A percentile compares a stretch with the other conserved stretches of the same genome.
These are phyloP conservation scores for Aureobasidium namibiae DNA, from an alignment of 2,329 filamentous ascomycete species.

Conservation along the genomic window DNA sequence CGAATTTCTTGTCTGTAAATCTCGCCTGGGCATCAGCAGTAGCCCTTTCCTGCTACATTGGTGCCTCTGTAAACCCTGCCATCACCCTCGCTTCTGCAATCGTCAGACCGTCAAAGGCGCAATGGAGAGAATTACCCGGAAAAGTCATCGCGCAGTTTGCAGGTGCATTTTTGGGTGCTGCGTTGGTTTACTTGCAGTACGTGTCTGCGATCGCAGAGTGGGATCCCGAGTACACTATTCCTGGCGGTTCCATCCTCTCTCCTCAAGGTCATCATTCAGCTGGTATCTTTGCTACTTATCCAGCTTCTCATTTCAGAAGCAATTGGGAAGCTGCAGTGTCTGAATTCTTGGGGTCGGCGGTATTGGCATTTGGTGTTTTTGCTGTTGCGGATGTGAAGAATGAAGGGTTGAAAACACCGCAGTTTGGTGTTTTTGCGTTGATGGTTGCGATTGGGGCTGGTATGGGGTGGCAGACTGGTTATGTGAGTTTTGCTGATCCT, in stretches of 20 bases:
- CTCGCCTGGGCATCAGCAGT: constrained; percentile 8
- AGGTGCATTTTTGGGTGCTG: constrained; percentile 5
- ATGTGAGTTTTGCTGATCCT: too few species aligned
- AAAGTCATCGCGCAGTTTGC: neutral
- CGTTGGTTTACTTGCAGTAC: constrained; percentile 1
- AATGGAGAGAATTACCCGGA: neutral
- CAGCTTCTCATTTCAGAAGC: neutral
- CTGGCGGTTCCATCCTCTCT: neutral
- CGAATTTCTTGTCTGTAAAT: constrained; percentile 1
- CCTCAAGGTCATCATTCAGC: constrained; percentile 7
- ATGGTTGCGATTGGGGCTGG: constrained; percentile 9
- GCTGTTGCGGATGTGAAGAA: neutral
- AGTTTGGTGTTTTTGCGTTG: neutral
- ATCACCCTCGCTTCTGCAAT: constrained; percentile 3
- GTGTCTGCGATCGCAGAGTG: neutral
- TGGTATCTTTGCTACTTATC: constrained; percentile 12
- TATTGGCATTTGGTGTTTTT: neutral
- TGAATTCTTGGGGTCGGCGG: neutral
- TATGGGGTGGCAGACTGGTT: constrained; percentile 13
- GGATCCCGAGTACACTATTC: constrained; percentile 11
- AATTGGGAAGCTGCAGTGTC: constrained; percentile 11
- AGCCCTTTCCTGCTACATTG: neutral
- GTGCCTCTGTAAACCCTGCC: constrained; percentile 4
- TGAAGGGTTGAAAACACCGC: neutral
- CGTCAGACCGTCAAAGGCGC: neutral